A percentile compares a stretch with the other conserved stretches of the same genome.
These are phyloP conservation scores for Tetrapisispora arboricola DNA, from an alignment of 805 yeast species.

Conservation along the genomic window DNA sequence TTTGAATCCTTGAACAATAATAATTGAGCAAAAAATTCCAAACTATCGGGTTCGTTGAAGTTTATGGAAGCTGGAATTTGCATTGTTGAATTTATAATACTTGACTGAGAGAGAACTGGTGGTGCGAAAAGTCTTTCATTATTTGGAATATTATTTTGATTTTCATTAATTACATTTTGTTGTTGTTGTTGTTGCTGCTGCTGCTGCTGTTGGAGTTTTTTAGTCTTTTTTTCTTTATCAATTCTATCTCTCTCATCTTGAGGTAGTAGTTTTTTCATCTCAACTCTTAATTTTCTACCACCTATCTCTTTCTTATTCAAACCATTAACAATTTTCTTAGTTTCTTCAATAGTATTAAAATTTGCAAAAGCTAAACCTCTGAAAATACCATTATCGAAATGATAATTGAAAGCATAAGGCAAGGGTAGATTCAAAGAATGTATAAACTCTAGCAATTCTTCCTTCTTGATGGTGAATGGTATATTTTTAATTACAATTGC, in stretches of 20 bases:
- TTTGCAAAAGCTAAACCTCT: constrained; percentile 97
- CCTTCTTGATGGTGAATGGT: constrained; percentile 95
- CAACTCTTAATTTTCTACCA: constrained; percentile 89
- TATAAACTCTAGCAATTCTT: constrained; percentile 89
- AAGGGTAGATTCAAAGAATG: constrained; percentile 77
- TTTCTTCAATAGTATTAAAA: constrained; percentile 88
- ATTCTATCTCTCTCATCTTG: constrained; percentile 87
- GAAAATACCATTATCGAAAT: constrained; percentile 97
- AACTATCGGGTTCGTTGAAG: constrained; percentile 79
- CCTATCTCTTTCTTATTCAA: constrained; percentile 92
- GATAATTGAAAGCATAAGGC: constrained; percentile 97
- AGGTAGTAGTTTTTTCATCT: constrained; percentile 95
- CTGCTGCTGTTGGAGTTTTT: constrained; percentile 37
- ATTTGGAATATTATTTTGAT: too few relatives aligned
- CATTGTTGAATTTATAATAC: constrained; percentile 29
- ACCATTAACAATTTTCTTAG: constrained; percentile 73
- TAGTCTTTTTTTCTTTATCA: constrained; percentile 90
- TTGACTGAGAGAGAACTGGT: constrained; percentile 34
- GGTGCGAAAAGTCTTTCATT: constrained; percentile 47
- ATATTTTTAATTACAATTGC: constrained; percentile 96
- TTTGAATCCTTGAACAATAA: constrained; percentile 67
- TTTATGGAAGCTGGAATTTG: constrained; percentile 58
- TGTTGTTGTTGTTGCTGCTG: constrained; percentile 1
- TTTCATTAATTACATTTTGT: constrained; percentile 8
- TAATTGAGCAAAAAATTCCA: constrained; percentile 78